Conservation (phyloP, 805 yeast species). For the Zygosaccharomyces bailii region DNA sequence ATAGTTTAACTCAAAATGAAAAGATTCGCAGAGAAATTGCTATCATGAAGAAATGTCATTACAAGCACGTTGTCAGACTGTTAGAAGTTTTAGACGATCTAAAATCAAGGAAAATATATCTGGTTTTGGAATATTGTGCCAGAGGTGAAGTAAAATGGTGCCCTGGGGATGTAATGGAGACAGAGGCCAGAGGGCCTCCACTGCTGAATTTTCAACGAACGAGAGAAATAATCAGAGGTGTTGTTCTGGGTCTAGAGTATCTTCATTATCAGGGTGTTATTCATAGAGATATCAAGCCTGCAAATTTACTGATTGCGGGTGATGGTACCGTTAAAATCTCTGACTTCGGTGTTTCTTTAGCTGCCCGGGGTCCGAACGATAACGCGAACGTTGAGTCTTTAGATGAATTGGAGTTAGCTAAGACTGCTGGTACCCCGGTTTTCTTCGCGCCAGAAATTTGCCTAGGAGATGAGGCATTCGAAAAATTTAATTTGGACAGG, state of each 20-base stretch:
- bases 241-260: conserved; percentile 83
- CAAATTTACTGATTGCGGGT: conserved; percentile 70
- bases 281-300: conserved; percentile 95
- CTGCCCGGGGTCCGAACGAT: conserved; percentile 36
- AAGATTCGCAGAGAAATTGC: conserved; percentile 84
- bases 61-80: conserved; percentile 87
- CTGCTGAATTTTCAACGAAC: conserved; percentile 63
- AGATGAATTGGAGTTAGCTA: conserved; percentile 79
- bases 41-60: conserved; percentile 86
- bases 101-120: conserved; percentile 76
- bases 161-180: conserved; percentile 39
- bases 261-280: conserved; percentile 86
- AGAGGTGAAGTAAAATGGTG: conserved; percentile 89
- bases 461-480: conserved; percentile 41
- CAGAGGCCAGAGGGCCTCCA: conserved; percentile 52
- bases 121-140: conserved; percentile 86
- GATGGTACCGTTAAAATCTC: conserved; percentile 81
- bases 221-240: conserved; percentile 74
- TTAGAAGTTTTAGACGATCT: conserved; percentile 86
- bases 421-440: conserved; percentile 97
- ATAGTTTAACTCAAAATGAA: conserved; percentile 53
- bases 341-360: conserved; percentile 95
- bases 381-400: conserved; percentile 18
- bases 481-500: conserved; percentile 22
- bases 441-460: conserved; percentile 94